A percentile compares a stretch with the other conserved stretches of the same genome.
phyloP scores from a whole-genome alignment of 1,284 basidiomycete species.

The Pseudozyma tsukubaensis region DNA sequence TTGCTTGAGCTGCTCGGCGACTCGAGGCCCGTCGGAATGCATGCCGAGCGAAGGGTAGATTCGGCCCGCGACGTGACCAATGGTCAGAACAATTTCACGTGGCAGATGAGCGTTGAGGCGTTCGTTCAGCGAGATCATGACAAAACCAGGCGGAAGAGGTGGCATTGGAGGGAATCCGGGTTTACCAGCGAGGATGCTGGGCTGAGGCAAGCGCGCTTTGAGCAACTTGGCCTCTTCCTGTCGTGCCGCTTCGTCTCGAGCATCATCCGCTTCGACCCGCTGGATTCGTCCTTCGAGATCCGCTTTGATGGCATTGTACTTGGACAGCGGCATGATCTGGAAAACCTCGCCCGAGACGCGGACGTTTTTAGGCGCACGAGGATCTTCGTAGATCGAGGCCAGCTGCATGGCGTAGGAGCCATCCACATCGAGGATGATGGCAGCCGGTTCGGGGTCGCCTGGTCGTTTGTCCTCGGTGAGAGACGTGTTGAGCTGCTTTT shows the following conservation, averaged over 20 bases:
- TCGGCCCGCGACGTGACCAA: conserved; percentile 35
- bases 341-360: conserved; percentile 43
- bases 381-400: conserved; percentile 41
- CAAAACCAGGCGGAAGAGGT: conserved; percentile 39
- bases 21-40: conserved; percentile 47
- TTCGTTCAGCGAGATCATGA: conserved; percentile 44
- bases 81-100: conserved; percentile 29
- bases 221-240: conserved; percentile 28
- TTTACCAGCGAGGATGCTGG: conserved; percentile 31
- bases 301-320: conserved; percentile 28
- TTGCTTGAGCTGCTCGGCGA: conserved; percentile 36
- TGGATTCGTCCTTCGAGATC: conserved; percentile 15
- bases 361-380: conserved; percentile 19
- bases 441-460: conserved; percentile 24
- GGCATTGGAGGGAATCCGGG: conserved; percentile 45
- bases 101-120: conserved; percentile 27
- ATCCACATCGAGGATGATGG: conserved; percentile 36
- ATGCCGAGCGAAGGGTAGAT: conserved; percentile 44
- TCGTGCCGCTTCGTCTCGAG: conserved; percentile 14
- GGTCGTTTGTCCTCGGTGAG: conserved; percentile 26
- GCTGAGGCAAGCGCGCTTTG: conserved; percentile 29
- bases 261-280: conserved; percentile 18
- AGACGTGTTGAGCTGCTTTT: conserved; percentile 38
- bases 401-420: conserved; percentile 44
- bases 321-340: conserved; percentile 32